Evolutionary conservation across 345 rosid species (phyloP).

Genomic region (Carallia pectinifolia): DNA sequence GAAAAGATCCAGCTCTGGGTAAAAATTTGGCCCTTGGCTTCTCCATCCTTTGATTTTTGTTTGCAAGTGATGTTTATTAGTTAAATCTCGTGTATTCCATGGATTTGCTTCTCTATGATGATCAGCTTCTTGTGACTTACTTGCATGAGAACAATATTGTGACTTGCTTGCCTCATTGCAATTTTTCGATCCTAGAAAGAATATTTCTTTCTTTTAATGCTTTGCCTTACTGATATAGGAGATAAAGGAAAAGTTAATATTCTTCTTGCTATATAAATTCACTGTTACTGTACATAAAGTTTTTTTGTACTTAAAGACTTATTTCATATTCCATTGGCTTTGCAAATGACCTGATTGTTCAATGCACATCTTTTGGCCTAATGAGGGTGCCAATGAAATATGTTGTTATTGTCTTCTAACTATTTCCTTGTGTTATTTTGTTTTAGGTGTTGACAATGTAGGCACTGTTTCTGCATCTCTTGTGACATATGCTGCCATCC

Average conservation of each 20-base stretch:
- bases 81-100: not conserved
- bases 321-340: too few relatives aligned
- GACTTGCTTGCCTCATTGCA: not conserved
- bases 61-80: not conserved
- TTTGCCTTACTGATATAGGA: not conserved
- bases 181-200: not conserved
- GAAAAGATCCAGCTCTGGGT: slow-evolving; percentile 66
- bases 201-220: not conserved
- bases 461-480: slow-evolving; percentile 86
- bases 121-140: not conserved
- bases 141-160: not conserved
- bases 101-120: not conserved
- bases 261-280: not conserved
- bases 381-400: not conserved
- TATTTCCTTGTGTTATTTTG: slow-evolving; percentile 12
- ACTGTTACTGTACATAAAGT: not conserved
- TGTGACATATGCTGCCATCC: slow-evolving; percentile 80
- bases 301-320: too few relatives aligned
- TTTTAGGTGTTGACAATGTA: slow-evolving; percentile 75
- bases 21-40: not conserved
- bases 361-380: not conserved
- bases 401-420: not conserved
- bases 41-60: not conserved
- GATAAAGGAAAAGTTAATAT: not conserved
- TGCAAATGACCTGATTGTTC: too few relatives aligned